Conservation (phyloP, 257 asterid genomes). For the Rubia yunnanensis region DNA sequence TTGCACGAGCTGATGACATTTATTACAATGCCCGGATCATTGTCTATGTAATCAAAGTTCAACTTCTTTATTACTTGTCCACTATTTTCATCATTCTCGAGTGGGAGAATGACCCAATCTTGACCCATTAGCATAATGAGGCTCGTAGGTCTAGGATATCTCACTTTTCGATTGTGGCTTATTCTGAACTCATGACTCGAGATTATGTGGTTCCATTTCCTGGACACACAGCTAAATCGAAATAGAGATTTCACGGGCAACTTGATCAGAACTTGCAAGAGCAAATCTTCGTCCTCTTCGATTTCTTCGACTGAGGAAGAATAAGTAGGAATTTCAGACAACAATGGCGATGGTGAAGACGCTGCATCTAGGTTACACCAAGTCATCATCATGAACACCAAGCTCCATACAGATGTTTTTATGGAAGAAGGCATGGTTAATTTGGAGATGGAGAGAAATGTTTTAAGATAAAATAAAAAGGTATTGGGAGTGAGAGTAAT, state of each 20-base stretch:
- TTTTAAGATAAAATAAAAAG: no score
- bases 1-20: not conserved
- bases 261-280: not conserved
- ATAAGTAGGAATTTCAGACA: not conserved
- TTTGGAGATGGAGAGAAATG: no score
- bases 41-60: not conserved
- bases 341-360: not conserved
- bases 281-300: not conserved
- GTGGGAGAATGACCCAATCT: not conserved
- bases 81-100: not conserved
- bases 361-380: no score
- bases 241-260: conserved; percentile 9
- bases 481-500: no score
- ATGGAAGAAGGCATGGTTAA: no score
- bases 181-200: not conserved
- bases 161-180: not conserved
- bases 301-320: not conserved
- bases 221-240: conserved; percentile 2
- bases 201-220: conserved; percentile 1
- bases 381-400: not conserved
- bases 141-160: not conserved
- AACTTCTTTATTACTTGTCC: not conserved
- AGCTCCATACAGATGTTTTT: no score
- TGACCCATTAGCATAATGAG: not conserved
- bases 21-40: not conserved